Conservation (phyloP, 2,329 filamentous ascomycete species). For the Fusarium nanum region DNA sequence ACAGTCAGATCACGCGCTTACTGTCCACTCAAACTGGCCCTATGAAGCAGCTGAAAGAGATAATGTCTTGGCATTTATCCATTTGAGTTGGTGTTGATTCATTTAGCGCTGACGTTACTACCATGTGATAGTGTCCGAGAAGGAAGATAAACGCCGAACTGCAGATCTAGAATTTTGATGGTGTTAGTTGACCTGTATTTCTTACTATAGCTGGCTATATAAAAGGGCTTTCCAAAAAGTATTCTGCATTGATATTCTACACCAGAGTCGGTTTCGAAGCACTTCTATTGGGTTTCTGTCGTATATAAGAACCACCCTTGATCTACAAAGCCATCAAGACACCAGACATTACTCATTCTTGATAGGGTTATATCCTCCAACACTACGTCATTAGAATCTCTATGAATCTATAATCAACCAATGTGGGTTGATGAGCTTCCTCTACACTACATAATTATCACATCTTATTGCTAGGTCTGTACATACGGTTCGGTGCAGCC, state of each 20-base stretch:
- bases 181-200: background rate
- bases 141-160: background rate
- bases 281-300: background rate
- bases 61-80: background rate
- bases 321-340: background rate
- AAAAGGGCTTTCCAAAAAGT: background rate
- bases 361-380: background rate
- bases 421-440: background rate
- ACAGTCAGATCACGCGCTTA: slow-evolving; percentile 4
- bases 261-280: background rate
- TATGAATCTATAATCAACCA: background rate
- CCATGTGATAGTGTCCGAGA: background rate
- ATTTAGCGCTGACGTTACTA: background rate
- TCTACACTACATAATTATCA: background rate
- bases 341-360: background rate
- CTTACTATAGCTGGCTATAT: background rate
- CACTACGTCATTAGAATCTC: background rate
- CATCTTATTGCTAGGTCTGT: background rate
- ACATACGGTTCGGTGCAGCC: background rate
- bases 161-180: background rate
- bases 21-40: background rate
- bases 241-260: background rate
- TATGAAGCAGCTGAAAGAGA: background rate
- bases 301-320: background rate
- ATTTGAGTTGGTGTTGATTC: background rate